phyloP scores from a whole-genome alignment of 495 filamentous ascomycete species.

The Neurospora discreta region DNA sequence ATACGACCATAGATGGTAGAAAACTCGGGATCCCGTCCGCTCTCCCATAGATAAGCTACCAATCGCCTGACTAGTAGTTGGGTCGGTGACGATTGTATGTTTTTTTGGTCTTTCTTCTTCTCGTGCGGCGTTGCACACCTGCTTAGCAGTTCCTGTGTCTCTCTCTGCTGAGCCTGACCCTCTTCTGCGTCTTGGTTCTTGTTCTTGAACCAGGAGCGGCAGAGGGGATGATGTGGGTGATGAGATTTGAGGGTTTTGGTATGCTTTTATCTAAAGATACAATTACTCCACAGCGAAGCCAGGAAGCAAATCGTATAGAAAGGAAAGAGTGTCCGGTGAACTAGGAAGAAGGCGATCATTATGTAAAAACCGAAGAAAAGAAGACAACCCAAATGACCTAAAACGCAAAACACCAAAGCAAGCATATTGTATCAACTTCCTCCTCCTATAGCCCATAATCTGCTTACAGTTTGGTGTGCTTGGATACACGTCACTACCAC shows the following conservation, averaged over 20 bases:
- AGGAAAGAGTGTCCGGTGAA: background rate
- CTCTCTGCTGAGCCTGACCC: background rate
- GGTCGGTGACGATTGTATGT: slow-evolving; percentile 36
- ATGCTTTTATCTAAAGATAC: background rate
- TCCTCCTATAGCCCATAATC: background rate
- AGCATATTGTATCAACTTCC: background rate
- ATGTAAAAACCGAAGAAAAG: background rate
- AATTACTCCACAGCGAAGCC: background rate
- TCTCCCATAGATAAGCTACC: slow-evolving; percentile 34
- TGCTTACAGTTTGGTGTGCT: background rate
- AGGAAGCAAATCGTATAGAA: background rate
- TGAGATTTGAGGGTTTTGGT: background rate
- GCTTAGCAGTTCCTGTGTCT: background rate
- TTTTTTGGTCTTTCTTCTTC: background rate
- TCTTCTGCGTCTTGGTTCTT: background rate
- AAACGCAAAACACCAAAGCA: background rate
- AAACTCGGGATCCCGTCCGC: slow-evolving; percentile 37
- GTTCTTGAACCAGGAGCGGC: background rate
- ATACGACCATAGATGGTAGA: background rate
- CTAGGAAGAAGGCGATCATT: background rate
- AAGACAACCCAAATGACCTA: background rate
- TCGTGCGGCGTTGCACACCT: background rate
- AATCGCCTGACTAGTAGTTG: slow-evolving; percentile 30
- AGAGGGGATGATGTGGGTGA: background rate
- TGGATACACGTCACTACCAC: background rate